These are phyloP conservation scores for Lentinula edodes DNA, from an alignment of 768 basidiomycete genomes.

Conservation along the genomic window DNA sequence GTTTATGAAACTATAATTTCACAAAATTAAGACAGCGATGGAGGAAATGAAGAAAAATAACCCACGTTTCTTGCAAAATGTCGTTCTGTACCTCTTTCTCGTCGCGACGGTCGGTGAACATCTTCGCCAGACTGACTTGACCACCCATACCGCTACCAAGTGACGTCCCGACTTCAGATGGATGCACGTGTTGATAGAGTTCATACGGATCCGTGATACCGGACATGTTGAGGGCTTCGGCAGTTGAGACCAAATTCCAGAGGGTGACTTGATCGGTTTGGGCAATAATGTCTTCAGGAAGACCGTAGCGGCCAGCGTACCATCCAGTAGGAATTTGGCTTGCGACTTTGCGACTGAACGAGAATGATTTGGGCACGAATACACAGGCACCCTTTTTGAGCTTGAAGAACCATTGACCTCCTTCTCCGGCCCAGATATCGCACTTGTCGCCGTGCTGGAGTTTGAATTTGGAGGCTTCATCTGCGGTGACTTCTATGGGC, in stretches of 20 bases:
- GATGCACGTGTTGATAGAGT: conserved; percentile 94
- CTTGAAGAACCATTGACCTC: conserved; percentile 96
- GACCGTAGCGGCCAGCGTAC: conserved; percentile 94
- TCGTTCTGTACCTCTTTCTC: conserved; percentile 99
- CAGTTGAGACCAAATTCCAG: conserved; percentile 92
- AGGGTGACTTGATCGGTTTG: conserved; percentile 91
- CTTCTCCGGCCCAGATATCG: conserved; percentile 88
- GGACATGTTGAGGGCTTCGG: conserved; percentile 94
- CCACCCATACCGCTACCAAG: conserved; percentile 99
- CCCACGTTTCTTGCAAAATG: conserved; percentile 95
- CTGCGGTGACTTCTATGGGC: conserved; percentile 86
- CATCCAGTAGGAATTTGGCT: conserved; percentile 98
- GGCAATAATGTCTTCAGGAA: conserved; percentile 91
- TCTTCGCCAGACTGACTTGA: conserved; percentile 80
- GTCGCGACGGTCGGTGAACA: conserved; percentile 99
- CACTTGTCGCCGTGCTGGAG: conserved; percentile 94
- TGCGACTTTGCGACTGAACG: conserved; percentile 90
- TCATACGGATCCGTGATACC: conserved; percentile 99
- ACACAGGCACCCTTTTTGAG: conserved; percentile 97
- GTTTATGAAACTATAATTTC: conserved; percentile 81
- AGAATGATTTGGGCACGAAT: conserved; percentile 90
- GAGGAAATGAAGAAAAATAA: conserved; percentile 12
- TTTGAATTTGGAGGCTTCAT: conserved; percentile 94
- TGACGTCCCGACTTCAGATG: conserved; percentile 91
- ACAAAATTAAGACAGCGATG: background rate